A percentile compares a stretch with the other conserved stretches of the same genome.
Conservation (phyloP, 2,329 filamentous ascomycete genomes). For the Sporothrix dimorphospora region DNA sequence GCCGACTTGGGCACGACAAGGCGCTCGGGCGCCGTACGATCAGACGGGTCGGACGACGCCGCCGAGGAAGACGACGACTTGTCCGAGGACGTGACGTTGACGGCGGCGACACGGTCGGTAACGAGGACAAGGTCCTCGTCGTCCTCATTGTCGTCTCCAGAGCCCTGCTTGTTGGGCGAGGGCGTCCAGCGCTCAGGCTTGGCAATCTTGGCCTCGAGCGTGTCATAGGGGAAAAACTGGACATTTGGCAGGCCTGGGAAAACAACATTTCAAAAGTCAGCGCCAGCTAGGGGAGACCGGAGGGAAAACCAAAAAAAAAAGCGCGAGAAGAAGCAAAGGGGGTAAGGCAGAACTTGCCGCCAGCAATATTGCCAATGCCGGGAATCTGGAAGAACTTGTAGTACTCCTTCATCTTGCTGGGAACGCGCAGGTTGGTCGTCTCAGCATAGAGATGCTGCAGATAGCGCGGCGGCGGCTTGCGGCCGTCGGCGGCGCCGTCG, state of each 20-base stretch:
- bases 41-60: slow-evolving; percentile 35
- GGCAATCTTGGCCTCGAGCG: slow-evolving; percentile 79
- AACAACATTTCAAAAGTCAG: not conserved
- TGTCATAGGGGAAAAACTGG: slow-evolving; percentile 86
- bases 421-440: slow-evolving; percentile 64
- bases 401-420: slow-evolving; percentile 74
- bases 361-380: slow-evolving; percentile 64
- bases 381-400: slow-evolving; percentile 80
- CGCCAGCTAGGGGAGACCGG: not conserved
- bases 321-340: not conserved
- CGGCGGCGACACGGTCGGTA: slow-evolving; percentile 42
- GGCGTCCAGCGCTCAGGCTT: slow-evolving; percentile 74
- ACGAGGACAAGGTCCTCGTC: slow-evolving; percentile 45
- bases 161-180: slow-evolving; percentile 62
- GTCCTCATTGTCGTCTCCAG: slow-evolving; percentile 39
- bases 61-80: slow-evolving; percentile 11
- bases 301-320: not conserved
- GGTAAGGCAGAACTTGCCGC: slow-evolving; percentile 51
- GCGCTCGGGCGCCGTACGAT: slow-evolving; percentile 48
- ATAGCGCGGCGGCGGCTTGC: slow-evolving; percentile 63
- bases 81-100: slow-evolving; percentile 34
- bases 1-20: slow-evolving; percentile 71
- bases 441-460: slow-evolving; percentile 78
- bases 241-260: slow-evolving; percentile 74
- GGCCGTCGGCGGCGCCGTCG: not conserved